Percentiles rank a stretch among this genome's conserved stretches.
Conservation (phyloP, 352 stramenopile species). For the Pythium grandisporangium region DNA sequence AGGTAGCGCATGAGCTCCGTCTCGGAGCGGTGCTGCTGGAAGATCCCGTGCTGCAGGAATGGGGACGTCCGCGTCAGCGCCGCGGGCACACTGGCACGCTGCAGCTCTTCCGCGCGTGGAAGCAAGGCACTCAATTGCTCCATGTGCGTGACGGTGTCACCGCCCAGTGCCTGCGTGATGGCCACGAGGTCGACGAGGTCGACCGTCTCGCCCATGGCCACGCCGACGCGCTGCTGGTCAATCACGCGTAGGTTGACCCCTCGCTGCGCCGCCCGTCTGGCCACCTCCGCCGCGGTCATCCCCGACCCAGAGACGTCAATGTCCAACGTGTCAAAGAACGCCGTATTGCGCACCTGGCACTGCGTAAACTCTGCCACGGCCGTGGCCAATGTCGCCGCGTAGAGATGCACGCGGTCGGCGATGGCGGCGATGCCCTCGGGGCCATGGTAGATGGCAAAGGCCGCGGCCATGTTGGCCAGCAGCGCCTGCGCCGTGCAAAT, state of each 20-base stretch:
- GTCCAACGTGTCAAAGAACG: conserved; percentile 98
- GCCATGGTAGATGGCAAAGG: conserved; percentile 98
- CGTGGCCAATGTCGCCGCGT: conserved; percentile 82
- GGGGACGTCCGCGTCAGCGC: conserved; percentile 41
- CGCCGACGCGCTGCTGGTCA: conserved; percentile 79
- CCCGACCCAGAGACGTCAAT: conserved; percentile 83
- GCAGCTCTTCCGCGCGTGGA: conserved; percentile 33
- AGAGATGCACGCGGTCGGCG: conserved; percentile 89
- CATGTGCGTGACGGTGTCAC: conserved; percentile 14
- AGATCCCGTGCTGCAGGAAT: conserved; percentile 95
- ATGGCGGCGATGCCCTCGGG: conserved; percentile 94
- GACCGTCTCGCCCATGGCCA: conserved; percentile 96
- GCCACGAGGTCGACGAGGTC: conserved; percentile 84
- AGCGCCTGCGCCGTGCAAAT: conserved; percentile 99
- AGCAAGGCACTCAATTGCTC: conserved; percentile 53
- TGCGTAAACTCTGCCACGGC: conserved; percentile 85
- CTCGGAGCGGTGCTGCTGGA: conserved; percentile 97
- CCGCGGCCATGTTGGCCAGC: conserved; percentile 97
- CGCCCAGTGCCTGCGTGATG: conserved; percentile 81
- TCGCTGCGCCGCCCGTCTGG: conserved; percentile 41
- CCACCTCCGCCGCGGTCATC: conserved; percentile 70
- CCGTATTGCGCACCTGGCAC: conserved; percentile 39
- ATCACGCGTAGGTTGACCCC: conserved; percentile 87
- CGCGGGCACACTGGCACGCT: conserved; percentile 49
- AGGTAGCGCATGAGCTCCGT: conserved; percentile 95